A percentile compares a stretch with the other conserved stretches of the same genome.
phyloP scores from a whole-genome alignment of 208 protist genomes.

The Leishmania martiniquensis region DNA sequence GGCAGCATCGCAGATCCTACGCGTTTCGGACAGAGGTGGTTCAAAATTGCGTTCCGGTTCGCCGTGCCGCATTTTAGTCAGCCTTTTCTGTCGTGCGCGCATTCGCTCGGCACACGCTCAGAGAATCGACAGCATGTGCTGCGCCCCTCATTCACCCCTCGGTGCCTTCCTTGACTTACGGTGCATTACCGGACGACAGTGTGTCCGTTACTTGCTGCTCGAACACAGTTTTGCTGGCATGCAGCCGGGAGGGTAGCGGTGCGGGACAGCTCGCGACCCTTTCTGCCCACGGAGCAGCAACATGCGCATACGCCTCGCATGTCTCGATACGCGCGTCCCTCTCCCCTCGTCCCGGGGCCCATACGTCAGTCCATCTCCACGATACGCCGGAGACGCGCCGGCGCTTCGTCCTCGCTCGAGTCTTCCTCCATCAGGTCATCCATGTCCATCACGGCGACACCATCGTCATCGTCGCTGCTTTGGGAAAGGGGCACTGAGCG shows the following conservation, averaged over 20 bases:
- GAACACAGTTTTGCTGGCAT: background rate
- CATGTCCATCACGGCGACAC: constrained; percentile 74
- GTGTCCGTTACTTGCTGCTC: constrained; percentile 1
- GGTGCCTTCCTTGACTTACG: background rate
- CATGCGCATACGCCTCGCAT: background rate
- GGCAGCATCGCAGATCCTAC: background rate
- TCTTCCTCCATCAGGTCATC: constrained; percentile 69
- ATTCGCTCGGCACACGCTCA: background rate
- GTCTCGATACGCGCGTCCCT: background rate
- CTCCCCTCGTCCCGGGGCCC: background rate
- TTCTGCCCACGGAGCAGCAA: background rate
- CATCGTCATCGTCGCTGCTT: constrained; percentile 26
- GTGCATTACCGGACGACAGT: background rate
- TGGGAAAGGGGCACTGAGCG: constrained; percentile 4
- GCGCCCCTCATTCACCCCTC: background rate
- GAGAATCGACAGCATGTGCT: background rate
- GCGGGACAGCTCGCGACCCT: background rate
- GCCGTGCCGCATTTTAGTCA: too few relatives aligned
- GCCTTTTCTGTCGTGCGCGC: background rate
- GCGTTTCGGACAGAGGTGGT: background rate
- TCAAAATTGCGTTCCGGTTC: background rate
- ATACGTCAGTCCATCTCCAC: constrained; percentile 54
- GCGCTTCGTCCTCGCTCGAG: constrained; percentile 43
- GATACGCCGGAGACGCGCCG: constrained; percentile 32
- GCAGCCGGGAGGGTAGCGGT: background rate